These are phyloP conservation scores for Puccinia novopanici DNA, from an alignment of 1,284 basidiomycete genomes.

Conservation along the genomic window DNA sequence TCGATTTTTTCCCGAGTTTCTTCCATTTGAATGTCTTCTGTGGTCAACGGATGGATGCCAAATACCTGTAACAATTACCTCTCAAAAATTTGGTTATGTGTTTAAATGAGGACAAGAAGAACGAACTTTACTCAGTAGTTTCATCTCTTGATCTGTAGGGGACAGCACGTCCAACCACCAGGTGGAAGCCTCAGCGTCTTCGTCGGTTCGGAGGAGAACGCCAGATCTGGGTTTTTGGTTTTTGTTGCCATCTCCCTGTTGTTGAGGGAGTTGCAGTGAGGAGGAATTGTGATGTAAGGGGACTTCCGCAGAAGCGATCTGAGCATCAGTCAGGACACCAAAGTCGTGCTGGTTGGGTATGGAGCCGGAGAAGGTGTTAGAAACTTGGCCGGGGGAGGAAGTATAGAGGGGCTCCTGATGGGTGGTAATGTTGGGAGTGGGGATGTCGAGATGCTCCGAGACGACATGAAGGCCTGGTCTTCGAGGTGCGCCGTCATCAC, in stretches of 20 bases:
- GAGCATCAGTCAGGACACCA: background rate
- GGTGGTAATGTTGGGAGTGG: background rate
- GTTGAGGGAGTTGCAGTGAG: background rate
- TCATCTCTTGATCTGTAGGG: slow-evolving; percentile 98
- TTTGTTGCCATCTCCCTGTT: slow-evolving; percentile 10
- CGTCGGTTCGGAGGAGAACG: slow-evolving; percentile 61
- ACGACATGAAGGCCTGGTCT: slow-evolving; percentile 18
- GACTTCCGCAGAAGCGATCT: background rate
- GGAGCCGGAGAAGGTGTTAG: background rate
- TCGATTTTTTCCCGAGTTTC: slow-evolving; percentile 99
- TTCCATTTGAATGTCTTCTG: slow-evolving; percentile 99
- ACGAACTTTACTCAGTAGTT: slow-evolving; percentile 80
- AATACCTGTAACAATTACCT: slow-evolving; percentile 69
- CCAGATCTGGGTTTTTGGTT: slow-evolving; percentile 3
- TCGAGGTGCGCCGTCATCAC: slow-evolving; percentile 20
- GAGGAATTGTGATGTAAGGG: background rate
- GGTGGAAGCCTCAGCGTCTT: slow-evolving; percentile 70
- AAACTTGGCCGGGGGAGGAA: background rate
- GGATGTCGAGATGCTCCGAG: slow-evolving; percentile 10
- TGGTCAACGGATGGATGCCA: slow-evolving; percentile 94
- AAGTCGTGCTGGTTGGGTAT: slow-evolving; percentile 17
- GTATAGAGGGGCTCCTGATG: background rate
- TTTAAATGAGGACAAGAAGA: slow-evolving; percentile 52
- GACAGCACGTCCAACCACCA: slow-evolving; percentile 98
- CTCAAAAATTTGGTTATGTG: background rate